Base-by-base conservation (phyloP, 345 rosid species). In the Melastoma malabathricum region DNA sequence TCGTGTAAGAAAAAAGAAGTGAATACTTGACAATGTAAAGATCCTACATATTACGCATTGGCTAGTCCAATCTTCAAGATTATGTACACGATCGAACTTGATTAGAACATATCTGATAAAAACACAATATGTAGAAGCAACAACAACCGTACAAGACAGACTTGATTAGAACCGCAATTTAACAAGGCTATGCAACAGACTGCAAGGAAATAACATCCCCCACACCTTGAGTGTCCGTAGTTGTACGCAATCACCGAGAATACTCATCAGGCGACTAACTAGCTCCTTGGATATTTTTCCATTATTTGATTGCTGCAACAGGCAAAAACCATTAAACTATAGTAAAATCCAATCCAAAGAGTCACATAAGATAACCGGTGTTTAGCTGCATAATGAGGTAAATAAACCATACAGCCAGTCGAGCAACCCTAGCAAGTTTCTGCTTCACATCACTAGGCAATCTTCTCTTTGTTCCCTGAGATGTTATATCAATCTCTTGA, bases 181-280 rank as follows among this genome's bases (percentile, higher is more conserved):
- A 34, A 22, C 16, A 8, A 49, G 34, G 5, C 5, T 49, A 20
- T 12, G 17, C 10, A 15, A 20, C 31, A 50, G 23, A 34, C 52
- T 20, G 18, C n/a, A 13, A 52, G 46, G 13, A 51, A 47, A 39
- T 38, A 52, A 8, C 15, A 50, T 48, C 51, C 48, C 41, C 27
- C 27, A 52, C 77, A 90, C 98, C 98, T 90, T 86, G n/a, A 90
- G 84, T 25, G 96, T 84, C 70, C 96, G 77, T 16, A 82, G 84
- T 64, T 86, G 96, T 62, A 90, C 83, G 64, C 84, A 52, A 69
- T 90, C 94, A 64, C 98, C 96, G 13, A 90, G 86, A 64, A 80
- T 84, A 59, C 87, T 68, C 88, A 82, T 82, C 44, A 90, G 87
- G 67, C 87, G 96, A 67, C 60, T 82, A 54, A 86, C 54, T 52